phyloP scores from a whole-genome alignment of 441 rosid species.

The Populus hybrid region DNA sequence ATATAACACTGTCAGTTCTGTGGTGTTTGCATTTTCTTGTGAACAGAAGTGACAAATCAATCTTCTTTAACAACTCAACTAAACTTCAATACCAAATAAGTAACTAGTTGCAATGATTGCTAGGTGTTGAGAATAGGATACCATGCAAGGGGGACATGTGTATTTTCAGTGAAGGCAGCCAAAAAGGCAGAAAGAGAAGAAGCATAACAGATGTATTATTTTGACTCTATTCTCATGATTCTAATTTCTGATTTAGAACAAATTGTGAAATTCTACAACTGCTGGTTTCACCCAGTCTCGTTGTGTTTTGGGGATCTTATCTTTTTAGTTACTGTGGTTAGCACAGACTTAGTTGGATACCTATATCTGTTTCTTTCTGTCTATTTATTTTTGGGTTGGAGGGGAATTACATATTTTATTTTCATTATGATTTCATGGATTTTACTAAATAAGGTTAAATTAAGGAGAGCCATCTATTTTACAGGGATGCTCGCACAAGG shows the following conservation, averaged over 20 bases:
- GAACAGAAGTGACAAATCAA: background rate
- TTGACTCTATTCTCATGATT: background rate
- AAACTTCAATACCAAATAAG: background rate
- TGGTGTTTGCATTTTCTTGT: background rate
- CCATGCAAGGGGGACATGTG: background rate
- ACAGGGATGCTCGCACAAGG: constrained; percentile 89
- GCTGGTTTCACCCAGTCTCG: background rate
- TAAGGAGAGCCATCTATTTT: constrained; percentile 19
- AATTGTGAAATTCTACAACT: background rate
- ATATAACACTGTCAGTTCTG: background rate
- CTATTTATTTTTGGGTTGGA: background rate
- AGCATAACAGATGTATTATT: background rate
- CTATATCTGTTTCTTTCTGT: background rate
- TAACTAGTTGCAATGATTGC: background rate
- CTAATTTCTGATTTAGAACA: background rate
- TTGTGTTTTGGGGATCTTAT: background rate
- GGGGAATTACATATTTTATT: background rate
- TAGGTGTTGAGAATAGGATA: background rate
- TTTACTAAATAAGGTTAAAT: constrained; percentile 6
- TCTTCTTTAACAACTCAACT: background rate
- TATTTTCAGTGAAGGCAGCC: background rate
- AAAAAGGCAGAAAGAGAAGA: background rate
- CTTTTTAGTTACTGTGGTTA: background rate
- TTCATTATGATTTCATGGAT: background rate
- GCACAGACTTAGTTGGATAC: background rate